Evolutionary conservation across 176 grass and related monocot species (phyloP), one percentile per base, ranked within the genome.

Genomic region (Aegilops umbellulata): DNA sequence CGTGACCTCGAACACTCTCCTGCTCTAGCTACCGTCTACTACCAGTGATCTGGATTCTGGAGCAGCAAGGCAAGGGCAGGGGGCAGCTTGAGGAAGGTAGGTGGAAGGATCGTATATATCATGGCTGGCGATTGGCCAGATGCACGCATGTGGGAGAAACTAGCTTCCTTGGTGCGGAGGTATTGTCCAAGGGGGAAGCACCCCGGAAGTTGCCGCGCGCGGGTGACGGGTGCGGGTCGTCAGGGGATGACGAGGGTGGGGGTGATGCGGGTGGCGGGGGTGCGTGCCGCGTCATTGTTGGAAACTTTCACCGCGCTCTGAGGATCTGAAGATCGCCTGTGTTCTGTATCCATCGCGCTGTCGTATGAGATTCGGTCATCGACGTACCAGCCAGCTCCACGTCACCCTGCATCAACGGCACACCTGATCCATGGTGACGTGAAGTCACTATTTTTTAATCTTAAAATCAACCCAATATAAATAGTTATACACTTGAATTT

Each of bases 121-220:
- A 17, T 31, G 73, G 44, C 16, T 5, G 24, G 42, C 76, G 13
- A 72, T 31, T 27, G 39, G 39, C 67, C 78, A 53, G 44, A 47
- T 60, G 65, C 16, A 55, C 51, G 51, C 17, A 20, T 55, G 51
- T 55, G 53, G 53, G 6, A 23, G 30, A 29, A 44, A 35, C n/a
- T 1, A 4, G 36, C 2, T 85, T 81, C 6, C 68, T 85, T 85
- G 20, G 82, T 46, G 67, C 3, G 69, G 77, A 58, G 77, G 77
- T 31, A 17, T 82, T 46, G 82, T 70, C 67, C 42, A 47, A 71
- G 77, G 78, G 62, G 88, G 88, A 82, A 90, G 78, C 63, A 90
- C 61, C 88, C 26, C 1, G 49, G 83, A 90, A 86, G 15, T 20
- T 41, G 44, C 22, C 0, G 1, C 6, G 75, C 35, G 35, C 35